phyloP scores from a whole-genome alignment of 1,284 basidiomycete species.

The Volvariella volvacea region DNA sequence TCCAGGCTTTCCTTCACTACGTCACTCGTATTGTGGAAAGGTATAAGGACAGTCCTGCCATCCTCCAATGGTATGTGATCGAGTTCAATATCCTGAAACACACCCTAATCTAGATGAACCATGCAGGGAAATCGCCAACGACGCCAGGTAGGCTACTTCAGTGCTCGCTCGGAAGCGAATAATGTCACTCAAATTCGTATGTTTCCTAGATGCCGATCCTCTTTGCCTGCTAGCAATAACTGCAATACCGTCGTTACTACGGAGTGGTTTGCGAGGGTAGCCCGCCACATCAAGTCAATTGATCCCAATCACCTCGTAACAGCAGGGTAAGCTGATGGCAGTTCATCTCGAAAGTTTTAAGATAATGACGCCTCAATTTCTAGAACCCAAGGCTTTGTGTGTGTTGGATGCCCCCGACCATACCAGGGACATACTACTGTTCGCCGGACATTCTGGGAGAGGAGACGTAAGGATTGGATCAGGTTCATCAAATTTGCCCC shows the following conservation, averaged over 20 bases:
- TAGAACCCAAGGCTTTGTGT: constrained; percentile 55
- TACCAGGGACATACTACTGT: constrained; percentile 41
- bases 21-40: constrained; percentile 46
- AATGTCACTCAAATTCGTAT: too few relatives aligned
- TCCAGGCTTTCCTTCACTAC: constrained; percentile 49
- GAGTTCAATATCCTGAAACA: too few relatives aligned
- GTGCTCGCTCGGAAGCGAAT: background rate
- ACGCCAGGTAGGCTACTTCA: constrained; percentile 42
- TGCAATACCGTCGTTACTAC: constrained; percentile 51
- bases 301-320: constrained; percentile 64
- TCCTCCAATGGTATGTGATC: constrained; percentile 46
- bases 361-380: background rate
- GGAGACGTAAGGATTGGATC: constrained; percentile 34
- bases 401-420: constrained; percentile 48
- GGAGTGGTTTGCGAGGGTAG: constrained; percentile 43
- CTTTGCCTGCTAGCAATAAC: constrained; percentile 28
- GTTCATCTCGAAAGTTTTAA: background rate
- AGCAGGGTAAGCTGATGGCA: constrained; percentile 40
- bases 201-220: constrained; percentile 46
- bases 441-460: constrained; percentile 49
- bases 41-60: constrained; percentile 40
- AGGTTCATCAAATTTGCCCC: constrained; percentile 2
- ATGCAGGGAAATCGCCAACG: constrained; percentile 55
- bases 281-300: constrained; percentile 34
- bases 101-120: background rate